Evolutionary conservation across 495 filamentous ascomycete genomes (phyloP).

Genomic region (Niebla homalea): DNA sequence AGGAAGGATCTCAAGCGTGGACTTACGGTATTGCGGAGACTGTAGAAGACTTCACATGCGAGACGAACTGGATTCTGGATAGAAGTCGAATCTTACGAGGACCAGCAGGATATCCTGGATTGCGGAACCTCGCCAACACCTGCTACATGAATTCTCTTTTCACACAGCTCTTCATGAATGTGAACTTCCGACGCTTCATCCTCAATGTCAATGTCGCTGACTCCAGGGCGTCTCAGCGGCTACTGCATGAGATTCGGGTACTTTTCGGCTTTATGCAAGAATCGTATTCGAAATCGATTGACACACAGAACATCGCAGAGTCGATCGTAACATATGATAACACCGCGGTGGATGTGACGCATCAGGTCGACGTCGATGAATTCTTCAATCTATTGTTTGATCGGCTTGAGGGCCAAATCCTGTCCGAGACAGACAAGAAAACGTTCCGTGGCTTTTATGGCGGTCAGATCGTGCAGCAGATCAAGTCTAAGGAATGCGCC

Average conservation of each 20-base stretch:
- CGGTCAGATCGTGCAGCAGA: constrained; percentile 84
- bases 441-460: constrained; percentile 77
- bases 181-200: constrained; percentile 76
- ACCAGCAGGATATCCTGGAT: constrained; percentile 63
- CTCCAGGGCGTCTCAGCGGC: constrained; percentile 40
- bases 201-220: constrained; percentile 48
- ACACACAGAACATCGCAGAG: constrained; percentile 57
- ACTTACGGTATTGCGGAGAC: constrained; percentile 16
- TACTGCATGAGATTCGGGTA: constrained; percentile 64
- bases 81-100: constrained; percentile 57
- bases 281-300: constrained; percentile 54
- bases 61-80: constrained; percentile 47
- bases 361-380: constrained; percentile 97
- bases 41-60: constrained; percentile 38
- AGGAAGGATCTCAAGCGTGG: constrained; percentile 12
- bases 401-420: constrained; percentile 75
- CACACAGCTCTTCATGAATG: constrained; percentile 95
- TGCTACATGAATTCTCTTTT: constrained; percentile 96
- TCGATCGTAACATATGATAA: constrained; percentile 76
- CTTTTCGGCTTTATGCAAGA: constrained; percentile 83
- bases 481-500: constrained; percentile 83
- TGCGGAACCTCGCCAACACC: constrained; percentile 86
- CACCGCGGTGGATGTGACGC: constrained; percentile 66
- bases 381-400: constrained; percentile 93
- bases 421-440: constrained; percentile 51